A percentile compares a stretch with the other conserved stretches of the same genome.
phyloP scores from a whole-genome alignment of 306 rosid species.

The Benincasa hispida region DNA sequence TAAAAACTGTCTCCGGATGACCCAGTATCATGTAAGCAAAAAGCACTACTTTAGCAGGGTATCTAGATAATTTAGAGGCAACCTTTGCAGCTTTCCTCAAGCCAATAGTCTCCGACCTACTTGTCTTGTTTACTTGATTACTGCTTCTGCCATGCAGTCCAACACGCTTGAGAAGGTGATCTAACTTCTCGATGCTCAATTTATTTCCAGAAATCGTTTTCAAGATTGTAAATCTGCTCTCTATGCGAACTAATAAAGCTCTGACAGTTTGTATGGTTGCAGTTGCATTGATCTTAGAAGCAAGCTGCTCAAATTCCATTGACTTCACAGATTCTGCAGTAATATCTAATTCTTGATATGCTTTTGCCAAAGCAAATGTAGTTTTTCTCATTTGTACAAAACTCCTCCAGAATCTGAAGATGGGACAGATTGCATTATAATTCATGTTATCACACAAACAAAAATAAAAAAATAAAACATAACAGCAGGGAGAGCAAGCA shows the following conservation, averaged over 20 bases:
- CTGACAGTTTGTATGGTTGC: slow-evolving; percentile 61
- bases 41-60: slow-evolving; percentile 68
- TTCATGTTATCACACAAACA: not conserved
- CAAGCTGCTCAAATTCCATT: slow-evolving; percentile 80
- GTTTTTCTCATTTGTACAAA: slow-evolving; percentile 50
- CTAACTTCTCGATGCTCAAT: slow-evolving; percentile 56
- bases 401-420: slow-evolving; percentile 69
- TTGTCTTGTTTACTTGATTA: slow-evolving; percentile 33
- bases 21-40: slow-evolving; percentile 27
- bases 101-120: not conserved
- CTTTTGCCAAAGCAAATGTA: slow-evolving; percentile 51
- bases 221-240: slow-evolving; percentile 46
- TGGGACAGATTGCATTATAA: not conserved
- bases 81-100: not conserved
- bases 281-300: slow-evolving; percentile 60
- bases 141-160: slow-evolving; percentile 58
- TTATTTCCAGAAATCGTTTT: slow-evolving; percentile 29
- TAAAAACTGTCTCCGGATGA: slow-evolving; percentile 22
- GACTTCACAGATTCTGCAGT: slow-evolving; percentile 52
- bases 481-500: not conserved
- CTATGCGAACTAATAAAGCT: slow-evolving; percentile 63
- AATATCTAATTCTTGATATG: slow-evolving; percentile 47
- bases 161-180: slow-evolving; percentile 82
- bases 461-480: not conserved
- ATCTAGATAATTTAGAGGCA: slow-evolving; percentile 39